These are phyloP conservation scores for Athelia sp. DNA, from an alignment of 1,284 basidiomycete species.

Conservation along the genomic window DNA sequence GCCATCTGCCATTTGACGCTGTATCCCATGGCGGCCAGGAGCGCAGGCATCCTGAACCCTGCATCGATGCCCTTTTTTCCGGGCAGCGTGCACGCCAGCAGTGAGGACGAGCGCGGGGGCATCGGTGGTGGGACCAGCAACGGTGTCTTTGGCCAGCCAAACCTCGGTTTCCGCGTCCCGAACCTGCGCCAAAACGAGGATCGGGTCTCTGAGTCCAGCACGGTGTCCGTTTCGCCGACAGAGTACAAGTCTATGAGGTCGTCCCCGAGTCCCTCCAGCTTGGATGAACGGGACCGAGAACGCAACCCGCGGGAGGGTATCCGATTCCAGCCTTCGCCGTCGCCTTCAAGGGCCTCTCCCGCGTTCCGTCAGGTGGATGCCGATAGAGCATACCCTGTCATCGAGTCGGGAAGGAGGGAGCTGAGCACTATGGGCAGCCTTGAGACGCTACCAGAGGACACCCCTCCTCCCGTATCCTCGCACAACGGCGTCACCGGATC, in stretches of 20 bases:
- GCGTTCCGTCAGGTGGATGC: constrained; percentile 41
- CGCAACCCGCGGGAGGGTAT: constrained; percentile 21
- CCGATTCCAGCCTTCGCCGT: constrained; percentile 27
- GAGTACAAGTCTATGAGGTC: constrained; percentile 64
- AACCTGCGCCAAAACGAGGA: constrained; percentile 44
- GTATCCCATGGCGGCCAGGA: constrained; percentile 43
- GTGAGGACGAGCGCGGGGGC: constrained; percentile 50
- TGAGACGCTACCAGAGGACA: constrained; percentile 51
- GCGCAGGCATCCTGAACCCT: constrained; percentile 64
- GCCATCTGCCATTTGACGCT: background rate
- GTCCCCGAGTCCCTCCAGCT: constrained; percentile 56
- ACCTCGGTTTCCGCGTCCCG: background rate
- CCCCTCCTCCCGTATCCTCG: constrained; percentile 17
- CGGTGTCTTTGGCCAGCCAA: background rate
- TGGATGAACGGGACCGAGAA: background rate
- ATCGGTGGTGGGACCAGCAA: constrained; percentile 27
- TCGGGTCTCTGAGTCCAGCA: constrained; percentile 43
- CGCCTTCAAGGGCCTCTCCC: constrained; percentile 38
- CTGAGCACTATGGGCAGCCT: constrained; percentile 44
- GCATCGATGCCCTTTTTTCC: constrained; percentile 81
- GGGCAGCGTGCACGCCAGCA: constrained; percentile 46
- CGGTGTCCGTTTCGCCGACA: constrained; percentile 53
- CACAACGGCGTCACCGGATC: constrained; percentile 28
- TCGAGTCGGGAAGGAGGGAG: constrained; percentile 45
- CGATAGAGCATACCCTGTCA: constrained; percentile 35